phyloP scores from a whole-genome alignment of 2,329 filamentous ascomycete genomes.

The Nigrospora oryzae region DNA sequence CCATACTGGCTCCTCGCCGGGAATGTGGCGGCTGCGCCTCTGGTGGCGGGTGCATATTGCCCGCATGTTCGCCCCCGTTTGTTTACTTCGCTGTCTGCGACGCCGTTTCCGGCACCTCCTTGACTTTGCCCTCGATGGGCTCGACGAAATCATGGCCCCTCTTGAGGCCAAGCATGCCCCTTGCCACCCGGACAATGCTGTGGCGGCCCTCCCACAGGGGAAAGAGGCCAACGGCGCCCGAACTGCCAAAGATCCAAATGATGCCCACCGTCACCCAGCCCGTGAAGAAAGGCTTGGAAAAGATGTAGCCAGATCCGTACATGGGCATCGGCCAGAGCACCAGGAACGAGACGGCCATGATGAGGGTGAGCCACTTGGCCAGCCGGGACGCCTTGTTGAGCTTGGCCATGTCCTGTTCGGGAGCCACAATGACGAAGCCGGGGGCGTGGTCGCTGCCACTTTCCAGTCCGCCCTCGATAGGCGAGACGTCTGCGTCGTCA shows the following conservation, averaged over 20 bases:
- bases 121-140: neutral
- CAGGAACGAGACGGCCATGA: conserved; percentile 50
- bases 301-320: conserved; percentile 19
- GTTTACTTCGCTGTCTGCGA: too few relatives aligned
- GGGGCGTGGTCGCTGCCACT: conserved; percentile 9
- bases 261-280: conserved; percentile 70
- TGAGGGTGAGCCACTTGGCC: conserved; percentile 37
- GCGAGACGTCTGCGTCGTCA: conserved; percentile 67
- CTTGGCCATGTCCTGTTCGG: conserved; percentile 31
- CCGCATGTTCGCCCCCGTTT: too few relatives aligned
- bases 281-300: conserved; percentile 55
- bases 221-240: conserved; percentile 66
- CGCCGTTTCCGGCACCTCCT: neutral
- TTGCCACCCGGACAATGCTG: conserved; percentile 53
- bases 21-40: too few relatives aligned
- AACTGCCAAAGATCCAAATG: conserved; percentile 66
- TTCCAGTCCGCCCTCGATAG: conserved; percentile 49
- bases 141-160: conserved; percentile 6
- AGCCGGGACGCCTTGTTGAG: conserved; percentile 45
- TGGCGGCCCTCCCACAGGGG: conserved; percentile 69
- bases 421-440: conserved; percentile 4
- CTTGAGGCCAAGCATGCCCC: conserved; percentile 41
- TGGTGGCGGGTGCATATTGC: too few relatives aligned
- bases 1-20: too few relatives aligned
- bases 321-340: conserved; percentile 21